These are phyloP conservation scores for Pseudotulostoma volvatum DNA, from an alignment of 495 filamentous ascomycete species.

Conservation along the genomic window DNA sequence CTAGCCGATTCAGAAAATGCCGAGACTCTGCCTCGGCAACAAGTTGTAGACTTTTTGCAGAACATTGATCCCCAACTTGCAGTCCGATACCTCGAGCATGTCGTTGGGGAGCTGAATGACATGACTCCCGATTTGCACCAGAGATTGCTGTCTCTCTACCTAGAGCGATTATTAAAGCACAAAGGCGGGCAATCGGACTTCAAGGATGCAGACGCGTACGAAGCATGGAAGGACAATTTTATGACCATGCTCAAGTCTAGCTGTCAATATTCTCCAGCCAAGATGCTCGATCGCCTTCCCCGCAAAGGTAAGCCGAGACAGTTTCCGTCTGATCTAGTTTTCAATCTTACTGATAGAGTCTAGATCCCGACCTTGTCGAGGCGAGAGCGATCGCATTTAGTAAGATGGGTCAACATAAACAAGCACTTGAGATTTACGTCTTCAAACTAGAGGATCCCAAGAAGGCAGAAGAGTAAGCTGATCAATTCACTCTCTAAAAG, in stretches of 20 bases:
- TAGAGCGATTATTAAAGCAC: constrained; percentile 40
- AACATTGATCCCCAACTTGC: constrained; percentile 52
- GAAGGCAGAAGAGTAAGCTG: constrained; percentile 76
- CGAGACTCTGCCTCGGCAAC: constrained; percentile 65
- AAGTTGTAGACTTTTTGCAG: constrained; percentile 57
- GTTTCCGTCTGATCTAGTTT: not conserved
- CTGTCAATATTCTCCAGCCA: constrained; percentile 60
- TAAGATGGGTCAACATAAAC: constrained; percentile 89
- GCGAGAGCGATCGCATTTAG: constrained; percentile 81
- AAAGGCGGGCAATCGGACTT: constrained; percentile 20
- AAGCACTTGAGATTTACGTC: constrained; percentile 89
- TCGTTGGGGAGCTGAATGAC: constrained; percentile 77
- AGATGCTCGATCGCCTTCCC: constrained; percentile 58
- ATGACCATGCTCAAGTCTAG: constrained; percentile 61
- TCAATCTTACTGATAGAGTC: not conserved
- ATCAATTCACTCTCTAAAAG: constrained; percentile 5
- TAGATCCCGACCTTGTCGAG: constrained; percentile 78
- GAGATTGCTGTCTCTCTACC: constrained; percentile 56
- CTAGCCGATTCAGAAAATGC: constrained; percentile 88
- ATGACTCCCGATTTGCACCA: constrained; percentile 77
- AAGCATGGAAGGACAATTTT: constrained; percentile 44
- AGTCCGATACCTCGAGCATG: constrained; percentile 75
- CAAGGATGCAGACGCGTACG: constrained; percentile 25
- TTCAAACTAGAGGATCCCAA: constrained; percentile 75
- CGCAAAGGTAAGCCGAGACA: constrained; percentile 45